A percentile compares a stretch with the other conserved stretches of the same genome.
Conservation (phyloP, 306 rosid species). For the Albizia julibrissin region DNA sequence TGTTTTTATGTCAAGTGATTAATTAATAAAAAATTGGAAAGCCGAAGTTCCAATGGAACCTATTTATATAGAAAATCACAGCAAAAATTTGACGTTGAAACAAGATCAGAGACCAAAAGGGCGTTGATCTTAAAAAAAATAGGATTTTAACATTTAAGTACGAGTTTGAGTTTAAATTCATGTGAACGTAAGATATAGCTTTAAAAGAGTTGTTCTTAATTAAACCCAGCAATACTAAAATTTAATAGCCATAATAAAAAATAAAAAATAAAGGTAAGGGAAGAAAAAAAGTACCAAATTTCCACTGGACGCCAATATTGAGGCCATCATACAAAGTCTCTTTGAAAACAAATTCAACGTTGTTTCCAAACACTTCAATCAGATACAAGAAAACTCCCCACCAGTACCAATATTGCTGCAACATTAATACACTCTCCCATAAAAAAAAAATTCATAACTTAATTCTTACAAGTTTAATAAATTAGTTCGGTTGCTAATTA, state of each 20-base stretch:
- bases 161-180: too few relatives aligned
- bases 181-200: too few relatives aligned
- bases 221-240: too few relatives aligned
- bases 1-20: neutral
- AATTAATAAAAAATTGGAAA: neutral
- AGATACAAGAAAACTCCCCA: conserved; percentile 34
- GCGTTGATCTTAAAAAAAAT: too few relatives aligned
- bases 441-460: neutral
- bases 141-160: too few relatives aligned
- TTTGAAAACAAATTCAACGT: conserved; percentile 29
- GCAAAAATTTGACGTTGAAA: neutral
- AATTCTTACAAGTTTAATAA: neutral
- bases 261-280: neutral
- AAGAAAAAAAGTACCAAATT: conserved; percentile 42
- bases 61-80: neutral
- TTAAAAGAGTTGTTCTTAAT: too few relatives aligned
- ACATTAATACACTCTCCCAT: neutral
- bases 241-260: too few relatives aligned
- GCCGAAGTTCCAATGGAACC: neutral
- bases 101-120: neutral
- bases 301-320: conserved; percentile 52
- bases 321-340: conserved; percentile 52
- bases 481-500: neutral
- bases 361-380: conserved; percentile 32
- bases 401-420: conserved; percentile 42